Percentiles rank a stretch among this genome's conserved stretches.
These are phyloP conservation scores for Pichia sp. DNA, from an alignment of 1,139 yeast genomes.

Conservation along the genomic window DNA sequence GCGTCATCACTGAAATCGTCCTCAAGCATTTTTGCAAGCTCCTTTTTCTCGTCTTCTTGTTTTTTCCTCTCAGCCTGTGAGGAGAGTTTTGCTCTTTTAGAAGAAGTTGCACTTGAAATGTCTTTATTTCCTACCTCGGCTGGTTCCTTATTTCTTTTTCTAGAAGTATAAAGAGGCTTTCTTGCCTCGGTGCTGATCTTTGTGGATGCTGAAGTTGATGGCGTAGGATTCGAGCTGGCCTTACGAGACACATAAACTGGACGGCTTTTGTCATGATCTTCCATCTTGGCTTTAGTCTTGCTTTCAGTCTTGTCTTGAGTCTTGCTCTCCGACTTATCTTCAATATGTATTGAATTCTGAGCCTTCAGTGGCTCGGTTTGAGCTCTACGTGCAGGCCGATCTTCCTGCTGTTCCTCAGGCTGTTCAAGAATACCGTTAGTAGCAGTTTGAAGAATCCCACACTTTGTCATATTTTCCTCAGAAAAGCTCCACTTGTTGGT, in stretches of 20 bases:
- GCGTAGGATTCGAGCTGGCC: conserved; percentile 13
- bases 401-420: neutral
- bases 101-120: neutral
- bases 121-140: conserved; percentile 10
- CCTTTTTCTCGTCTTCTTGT: conserved; percentile 15
- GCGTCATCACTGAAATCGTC: conserved; percentile 19
- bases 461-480: conserved; percentile 20
- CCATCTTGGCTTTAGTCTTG: neutral
- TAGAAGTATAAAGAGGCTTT: conserved; percentile 11
- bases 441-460: conserved; percentile 25
- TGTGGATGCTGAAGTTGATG: conserved; percentile 4
- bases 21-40: conserved; percentile 24
- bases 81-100: conserved; percentile 13
- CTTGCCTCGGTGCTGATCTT: conserved; percentile 2
- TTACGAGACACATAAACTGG: conserved; percentile 14
- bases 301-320: too few relatives aligned
- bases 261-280: conserved; percentile 2
- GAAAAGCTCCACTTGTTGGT: conserved; percentile 13
- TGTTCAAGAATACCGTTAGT: conserved; percentile 14
- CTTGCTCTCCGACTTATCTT: neutral
- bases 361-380: neutral
- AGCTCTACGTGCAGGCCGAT: neutral
- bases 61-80: conserved; percentile 13
- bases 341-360: conserved; percentile 1
- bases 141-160: conserved; percentile 11